Evolutionary conservation across 371 early-diverging fungal species (phyloP).

Genomic region (Syncephalastrum contaminatum): DNA sequence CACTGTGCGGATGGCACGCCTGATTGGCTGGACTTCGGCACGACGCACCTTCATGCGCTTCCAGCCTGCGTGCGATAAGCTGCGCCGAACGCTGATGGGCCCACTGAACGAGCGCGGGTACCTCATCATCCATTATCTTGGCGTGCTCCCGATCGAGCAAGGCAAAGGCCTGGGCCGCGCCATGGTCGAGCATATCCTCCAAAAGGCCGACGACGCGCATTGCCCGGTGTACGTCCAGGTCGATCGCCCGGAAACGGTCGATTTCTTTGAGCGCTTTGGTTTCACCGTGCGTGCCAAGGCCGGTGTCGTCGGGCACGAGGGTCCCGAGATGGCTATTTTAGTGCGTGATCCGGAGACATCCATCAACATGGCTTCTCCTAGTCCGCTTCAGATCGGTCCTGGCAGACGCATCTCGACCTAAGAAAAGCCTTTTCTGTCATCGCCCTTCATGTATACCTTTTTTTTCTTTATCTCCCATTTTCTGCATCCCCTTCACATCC

Average conservation of each 20-base stretch:
- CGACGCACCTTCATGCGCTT: constrained; percentile 29
- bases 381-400: constrained; percentile 25
- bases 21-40: constrained; percentile 31
- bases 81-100: constrained; percentile 25
- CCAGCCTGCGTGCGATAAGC: constrained; percentile 33
- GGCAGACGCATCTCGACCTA: constrained; percentile 17
- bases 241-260: constrained; percentile 88
- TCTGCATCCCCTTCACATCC: no score
- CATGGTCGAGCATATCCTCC: constrained; percentile 29
- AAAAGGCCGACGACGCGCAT: constrained; percentile 72
- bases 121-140: constrained; percentile 32
- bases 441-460: no score
- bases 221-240: constrained; percentile 83
- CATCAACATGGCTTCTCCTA: constrained; percentile 8
- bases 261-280: constrained; percentile 42
- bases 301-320: constrained; percentile 14
- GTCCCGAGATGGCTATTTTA: constrained; percentile 19
- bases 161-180: constrained; percentile 36
- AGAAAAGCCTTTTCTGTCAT: no score
- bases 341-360: constrained; percentile 19
- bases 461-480: no score
- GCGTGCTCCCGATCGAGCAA: constrained; percentile 38
- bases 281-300: constrained; percentile 26
- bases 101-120: constrained; percentile 8
- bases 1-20: constrained; percentile 24